A percentile compares a stretch with the other conserved stretches of the same genome.
Evolutionary conservation across 2,329 filamentous ascomycete genomes (phyloP).

Genomic region (Ophiosphaerella narmari): DNA sequence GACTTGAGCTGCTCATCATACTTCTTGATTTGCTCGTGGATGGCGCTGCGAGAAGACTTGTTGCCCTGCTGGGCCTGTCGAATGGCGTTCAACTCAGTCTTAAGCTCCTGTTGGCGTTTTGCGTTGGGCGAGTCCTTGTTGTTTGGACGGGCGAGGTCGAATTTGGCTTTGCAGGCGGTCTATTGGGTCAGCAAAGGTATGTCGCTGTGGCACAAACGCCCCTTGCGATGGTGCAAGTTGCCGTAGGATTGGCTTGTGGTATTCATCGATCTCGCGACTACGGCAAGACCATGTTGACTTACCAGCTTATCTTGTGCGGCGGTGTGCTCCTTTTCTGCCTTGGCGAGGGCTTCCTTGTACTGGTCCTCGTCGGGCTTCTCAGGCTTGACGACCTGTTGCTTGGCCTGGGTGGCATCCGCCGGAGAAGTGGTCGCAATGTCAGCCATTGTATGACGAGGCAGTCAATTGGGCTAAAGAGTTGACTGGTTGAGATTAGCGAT

Average conservation of each 20-base stretch:
- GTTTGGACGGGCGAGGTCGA: slow-evolving; percentile 80
- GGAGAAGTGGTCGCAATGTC: slow-evolving; percentile 46
- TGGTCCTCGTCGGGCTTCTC: slow-evolving; percentile 84
- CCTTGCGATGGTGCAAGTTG: slow-evolving; percentile 14
- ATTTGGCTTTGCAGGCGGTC: slow-evolving; percentile 86
- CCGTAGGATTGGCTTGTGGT: slow-evolving; percentile 8
- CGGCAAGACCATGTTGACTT: slow-evolving; percentile 33
- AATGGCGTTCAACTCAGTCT: slow-evolving; percentile 80
- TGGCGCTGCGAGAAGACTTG: slow-evolving; percentile 78
- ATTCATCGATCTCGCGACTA: slow-evolving; percentile 1
- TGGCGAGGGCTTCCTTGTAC: slow-evolving; percentile 78
- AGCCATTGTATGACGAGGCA: slow-evolving; percentile 31
- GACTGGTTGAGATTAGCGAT: slow-evolving; percentile 19
- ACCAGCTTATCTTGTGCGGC: slow-evolving; percentile 73
- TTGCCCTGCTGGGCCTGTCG: slow-evolving; percentile 83
- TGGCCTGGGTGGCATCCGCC: slow-evolving; percentile 40
- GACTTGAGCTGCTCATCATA: slow-evolving; percentile 88
- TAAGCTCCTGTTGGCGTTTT: slow-evolving; percentile 85
- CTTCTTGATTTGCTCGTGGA: slow-evolving; percentile 89
- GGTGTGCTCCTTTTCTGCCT: slow-evolving; percentile 86
- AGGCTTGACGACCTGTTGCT: slow-evolving; percentile 62
- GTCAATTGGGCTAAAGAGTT: slow-evolving; percentile 23
- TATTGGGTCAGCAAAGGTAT: slow-evolving; percentile 46
- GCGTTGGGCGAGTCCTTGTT: slow-evolving; percentile 79
- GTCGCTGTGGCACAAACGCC: not conserved